Evolutionary conservation across 139 green algal genomes (phyloP), one percentile per base, ranked within the genome.

Genomic region (Volvox africanus): DNA sequence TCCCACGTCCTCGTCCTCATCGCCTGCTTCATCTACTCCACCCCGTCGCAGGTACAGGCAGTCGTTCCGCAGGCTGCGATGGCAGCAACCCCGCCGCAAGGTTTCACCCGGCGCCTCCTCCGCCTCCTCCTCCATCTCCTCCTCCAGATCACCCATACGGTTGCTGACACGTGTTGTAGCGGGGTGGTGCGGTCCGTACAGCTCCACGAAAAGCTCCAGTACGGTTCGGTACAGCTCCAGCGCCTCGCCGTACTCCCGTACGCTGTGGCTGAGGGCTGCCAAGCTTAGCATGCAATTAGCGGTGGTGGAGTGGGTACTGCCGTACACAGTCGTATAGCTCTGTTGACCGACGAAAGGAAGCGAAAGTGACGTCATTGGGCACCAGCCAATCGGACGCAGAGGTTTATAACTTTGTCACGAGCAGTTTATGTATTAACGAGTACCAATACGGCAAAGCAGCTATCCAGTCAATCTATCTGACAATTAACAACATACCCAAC

Each of bases 171-270:
- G 82, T 12, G 61, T 88, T 9, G 82, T 88, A 61, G 61, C 32
- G 21, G 82, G 62, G 62, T 79, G 62, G 82, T 88, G 62, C 62
- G 82, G 82, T 33, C 82, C 82, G 82, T 88, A 79, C 82, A 88
- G 21, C 33, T 88, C 82, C 2, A 65, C 12, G 82, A 79, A 79
- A 22, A 79, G n/a, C 9, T 88, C 82, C 82, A 88, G 62, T 36
- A 88, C 82, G 62, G 82, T 35, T 17, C 82, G 62, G 33, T 79
- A 79, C 62, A 55, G 62, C 82, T 62, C 18, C 32, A 78, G 62
- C 20, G 82, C 82, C 33, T 88, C 82, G 61, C 62, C 62, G 82
- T 88, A 88, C 62, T 65, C 65, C 21, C 62, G 30, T 0, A 65
- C 5, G n/a, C 21, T 28, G 22, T 79, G 65, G 22, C 37, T 73